A percentile compares a stretch with the other conserved stretches of the same genome.
These are phyloP conservation scores for Gliomastix tumulicola DNA, from an alignment of 2,329 filamentous ascomycete genomes.

Conservation along the genomic window DNA sequence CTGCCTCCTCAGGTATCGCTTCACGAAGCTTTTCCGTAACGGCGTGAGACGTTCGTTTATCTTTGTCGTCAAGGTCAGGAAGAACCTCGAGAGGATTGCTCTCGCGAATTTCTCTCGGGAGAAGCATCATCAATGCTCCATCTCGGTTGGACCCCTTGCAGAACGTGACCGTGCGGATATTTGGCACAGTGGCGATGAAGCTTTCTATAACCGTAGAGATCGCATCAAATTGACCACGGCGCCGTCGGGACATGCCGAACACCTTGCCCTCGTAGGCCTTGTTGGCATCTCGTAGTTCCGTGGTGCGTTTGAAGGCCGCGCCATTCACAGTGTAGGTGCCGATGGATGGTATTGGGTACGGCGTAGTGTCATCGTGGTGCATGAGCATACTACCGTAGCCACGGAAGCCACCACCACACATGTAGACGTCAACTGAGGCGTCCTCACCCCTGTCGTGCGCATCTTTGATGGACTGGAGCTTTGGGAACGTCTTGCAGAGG, in stretches of 20 bases:
- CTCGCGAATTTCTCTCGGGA: conserved; percentile 52
- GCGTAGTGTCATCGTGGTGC: conserved; percentile 63
- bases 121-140: conserved; percentile 68
- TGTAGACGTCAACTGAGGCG: conserved; percentile 61
- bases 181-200: conserved; percentile 61
- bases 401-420: conserved; percentile 84
- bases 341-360: conserved; percentile 79
- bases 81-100: conserved; percentile 53
- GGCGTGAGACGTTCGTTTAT: conserved; percentile 23
- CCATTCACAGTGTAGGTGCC: conserved; percentile 68
- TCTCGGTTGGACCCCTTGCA: conserved; percentile 85
- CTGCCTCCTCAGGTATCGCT: conserved; percentile 31
- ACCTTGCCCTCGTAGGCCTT: conserved; percentile 45
- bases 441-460: conserved; percentile 22
- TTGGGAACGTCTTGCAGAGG: conserved; percentile 40
- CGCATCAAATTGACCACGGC: conserved; percentile 76
- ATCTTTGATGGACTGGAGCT: conserved; percentile 32
- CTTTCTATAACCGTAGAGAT: conserved; percentile 75
- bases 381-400: conserved; percentile 89
- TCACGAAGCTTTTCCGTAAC: conserved; percentile 28
- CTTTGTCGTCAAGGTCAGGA: conserved; percentile 12
- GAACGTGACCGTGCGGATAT: conserved; percentile 69
- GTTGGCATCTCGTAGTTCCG: conserved; percentile 44
- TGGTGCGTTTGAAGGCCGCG: conserved; percentile 49
- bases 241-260: conserved; percentile 73